Conservation (phyloP, 2,329 filamentous ascomycete species). For the Penicillium sclerotigenum region DNA sequence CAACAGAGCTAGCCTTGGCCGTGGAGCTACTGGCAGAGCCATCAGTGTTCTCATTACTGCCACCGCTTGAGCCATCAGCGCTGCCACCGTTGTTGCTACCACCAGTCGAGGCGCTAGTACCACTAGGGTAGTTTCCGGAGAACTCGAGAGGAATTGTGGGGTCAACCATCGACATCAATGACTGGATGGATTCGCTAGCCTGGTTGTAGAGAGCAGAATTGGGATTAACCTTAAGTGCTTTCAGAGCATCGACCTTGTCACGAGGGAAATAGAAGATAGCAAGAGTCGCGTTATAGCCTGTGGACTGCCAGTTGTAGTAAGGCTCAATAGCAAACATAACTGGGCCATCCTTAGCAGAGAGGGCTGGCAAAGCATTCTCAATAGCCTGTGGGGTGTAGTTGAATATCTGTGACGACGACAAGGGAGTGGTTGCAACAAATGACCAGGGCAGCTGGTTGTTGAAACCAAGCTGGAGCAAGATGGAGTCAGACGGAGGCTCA, state of each 20-base stretch:
- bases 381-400: constrained; percentile 70
- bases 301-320: constrained; percentile 63
- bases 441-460: constrained; percentile 74
- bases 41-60: constrained; percentile 39
- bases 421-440: constrained; percentile 69
- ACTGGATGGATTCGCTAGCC: constrained; percentile 60
- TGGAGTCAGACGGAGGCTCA: constrained; percentile 60
- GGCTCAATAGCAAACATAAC: constrained; percentile 70
- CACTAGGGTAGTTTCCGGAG: constrained; percentile 33
- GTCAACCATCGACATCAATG: constrained; percentile 79
- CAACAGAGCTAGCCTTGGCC: constrained; percentile 50
- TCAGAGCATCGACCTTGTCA: constrained; percentile 64
- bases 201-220: constrained; percentile 74
- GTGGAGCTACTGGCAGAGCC: constrained; percentile 47
- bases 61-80: constrained; percentile 32
- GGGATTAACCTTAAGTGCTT: constrained; percentile 67
- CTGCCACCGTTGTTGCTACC: constrained; percentile 35
- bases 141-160: constrained; percentile 68
- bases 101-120: constrained; percentile 36
- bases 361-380: constrained; percentile 56
- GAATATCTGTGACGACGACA: constrained; percentile 83
- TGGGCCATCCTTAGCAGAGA: constrained; percentile 47
- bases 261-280: constrained; percentile 73
- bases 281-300: constrained; percentile 78
- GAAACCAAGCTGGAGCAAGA: constrained; percentile 82